Evolutionary conservation across 805 yeast species (phyloP).

Genomic region (Hanseniaspora nectarophila): DNA sequence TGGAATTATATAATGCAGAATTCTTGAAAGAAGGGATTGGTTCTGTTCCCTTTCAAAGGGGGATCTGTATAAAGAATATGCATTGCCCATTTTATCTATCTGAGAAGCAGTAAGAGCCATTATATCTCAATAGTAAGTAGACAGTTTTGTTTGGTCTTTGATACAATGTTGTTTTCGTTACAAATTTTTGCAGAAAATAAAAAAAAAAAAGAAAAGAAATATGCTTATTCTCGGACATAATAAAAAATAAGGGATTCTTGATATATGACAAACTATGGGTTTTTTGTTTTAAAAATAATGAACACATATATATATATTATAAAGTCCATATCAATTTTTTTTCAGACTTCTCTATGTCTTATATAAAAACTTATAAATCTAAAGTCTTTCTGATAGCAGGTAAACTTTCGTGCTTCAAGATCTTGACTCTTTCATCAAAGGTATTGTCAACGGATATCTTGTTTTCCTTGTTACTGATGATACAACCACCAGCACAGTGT

Average conservation of each 20-base stretch:
- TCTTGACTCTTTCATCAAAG: slow-evolving; percentile 79
- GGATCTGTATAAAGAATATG: not conserved
- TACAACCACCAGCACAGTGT: slow-evolving; percentile 69
- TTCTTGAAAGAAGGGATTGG: not conserved
- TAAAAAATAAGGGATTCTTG: no score
- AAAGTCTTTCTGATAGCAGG: slow-evolving; percentile 69
- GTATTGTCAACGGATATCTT: slow-evolving; percentile 87
- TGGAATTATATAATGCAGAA: slow-evolving; percentile 1
- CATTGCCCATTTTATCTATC: slow-evolving; percentile 1
- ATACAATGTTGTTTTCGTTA: no score
- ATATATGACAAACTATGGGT: no score
- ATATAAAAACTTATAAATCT: slow-evolving; percentile 2
- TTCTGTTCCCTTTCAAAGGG: not conserved
- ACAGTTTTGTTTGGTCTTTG: no score
- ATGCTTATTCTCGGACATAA: no score
- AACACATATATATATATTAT: no score
- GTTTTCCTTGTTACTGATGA: slow-evolving; percentile 57
- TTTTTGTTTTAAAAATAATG: no score
- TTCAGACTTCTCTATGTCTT: no score
- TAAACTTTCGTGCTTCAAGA: slow-evolving; percentile 70
- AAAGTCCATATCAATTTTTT: no score
- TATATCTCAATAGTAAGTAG: not conserved
- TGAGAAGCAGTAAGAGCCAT: not conserved
- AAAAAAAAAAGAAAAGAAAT: no score
- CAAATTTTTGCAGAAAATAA: no score